Conservation (phyloP, 2,329 filamentous ascomycete genomes). For the Cadophora gregata region DNA sequence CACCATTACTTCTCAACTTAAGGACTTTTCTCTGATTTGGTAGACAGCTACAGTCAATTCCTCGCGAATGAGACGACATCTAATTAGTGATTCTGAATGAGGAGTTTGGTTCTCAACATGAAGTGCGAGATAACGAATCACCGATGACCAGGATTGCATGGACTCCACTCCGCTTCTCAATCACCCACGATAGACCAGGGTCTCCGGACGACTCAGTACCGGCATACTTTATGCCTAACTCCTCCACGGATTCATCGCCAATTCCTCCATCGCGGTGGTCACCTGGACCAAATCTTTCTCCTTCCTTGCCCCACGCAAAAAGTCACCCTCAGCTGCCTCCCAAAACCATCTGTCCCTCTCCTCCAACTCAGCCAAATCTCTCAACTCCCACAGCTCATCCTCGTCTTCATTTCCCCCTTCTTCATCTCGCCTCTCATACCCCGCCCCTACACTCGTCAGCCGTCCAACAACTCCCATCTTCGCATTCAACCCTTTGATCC, state of each 20-base stretch:
- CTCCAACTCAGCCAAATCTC: neutral
- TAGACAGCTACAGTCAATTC: no score
- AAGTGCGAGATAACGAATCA: no score
- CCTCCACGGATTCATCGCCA: neutral
- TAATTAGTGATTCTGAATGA: no score
- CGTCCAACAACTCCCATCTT: neutral
- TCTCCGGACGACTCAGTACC: neutral
- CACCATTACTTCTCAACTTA: neutral
- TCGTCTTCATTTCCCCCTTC: neutral
- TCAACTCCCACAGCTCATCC: neutral
- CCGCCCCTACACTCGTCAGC: neutral
- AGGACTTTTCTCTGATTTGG: no score
- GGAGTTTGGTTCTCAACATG: no score
- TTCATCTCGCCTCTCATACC: neutral
- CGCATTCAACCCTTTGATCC: conserved; percentile 9
- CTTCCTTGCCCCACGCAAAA: neutral
- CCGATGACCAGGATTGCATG: no score
- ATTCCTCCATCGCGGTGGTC: neutral
- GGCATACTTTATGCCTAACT: neutral
- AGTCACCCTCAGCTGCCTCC: neutral
- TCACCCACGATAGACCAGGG: no score
- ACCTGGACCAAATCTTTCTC: neutral
- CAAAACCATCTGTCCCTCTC: neutral
- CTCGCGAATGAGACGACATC: no score
- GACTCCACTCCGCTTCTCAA: no score